Evolutionary conservation across 768 basidiomycete species (phyloP).

Genomic region (Kondoa subrosea): DNA sequence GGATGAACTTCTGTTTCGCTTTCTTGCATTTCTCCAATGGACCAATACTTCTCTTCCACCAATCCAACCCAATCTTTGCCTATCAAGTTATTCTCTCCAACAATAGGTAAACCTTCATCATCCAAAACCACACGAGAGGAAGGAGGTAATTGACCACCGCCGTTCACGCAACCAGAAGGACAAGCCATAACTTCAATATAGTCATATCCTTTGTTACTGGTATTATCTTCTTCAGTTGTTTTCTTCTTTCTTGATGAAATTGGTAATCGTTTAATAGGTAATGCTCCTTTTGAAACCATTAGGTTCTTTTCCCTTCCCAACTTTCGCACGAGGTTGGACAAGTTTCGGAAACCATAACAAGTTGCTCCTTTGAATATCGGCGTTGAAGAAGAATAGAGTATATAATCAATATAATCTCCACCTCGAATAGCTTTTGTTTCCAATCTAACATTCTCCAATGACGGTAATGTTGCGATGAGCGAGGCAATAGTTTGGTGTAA

Average conservation of each 20-base stretch:
- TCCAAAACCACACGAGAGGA: conserved; percentile 22
- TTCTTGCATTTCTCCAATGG: background rate
- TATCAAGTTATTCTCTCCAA: conserved; percentile 18
- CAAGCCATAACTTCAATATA: conserved; percentile 99
- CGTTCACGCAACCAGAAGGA: conserved; percentile 91
- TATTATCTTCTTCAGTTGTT: background rate
- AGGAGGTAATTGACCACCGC: conserved; percentile 62
- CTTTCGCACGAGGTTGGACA: conserved; percentile 89
- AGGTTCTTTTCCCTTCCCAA: conserved; percentile 71
- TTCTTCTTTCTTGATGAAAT: background rate
- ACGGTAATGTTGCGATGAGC: conserved; percentile 31
- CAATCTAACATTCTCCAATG: conserved; percentile 20
- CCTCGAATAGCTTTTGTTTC: conserved; percentile 29
- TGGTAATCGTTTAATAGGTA: background rate
- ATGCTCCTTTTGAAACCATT: conserved; percentile 50
- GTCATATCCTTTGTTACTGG: conserved; percentile 43
- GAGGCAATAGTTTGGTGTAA: conserved; percentile 58
- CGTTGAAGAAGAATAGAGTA: conserved; percentile 21
- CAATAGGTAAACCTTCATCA: conserved; percentile 26
- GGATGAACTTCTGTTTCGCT: background rate
- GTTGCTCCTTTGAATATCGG: conserved; percentile 74
- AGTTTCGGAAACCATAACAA: conserved; percentile 91
- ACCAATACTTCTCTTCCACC: conserved; percentile 27
- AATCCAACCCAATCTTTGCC: conserved; percentile 27
- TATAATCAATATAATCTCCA: conserved; percentile 33